A percentile compares a stretch with the other conserved stretches of the same genome.
Conservation (phyloP, 805 yeast species). For the Candida odintsovae region DNA sequence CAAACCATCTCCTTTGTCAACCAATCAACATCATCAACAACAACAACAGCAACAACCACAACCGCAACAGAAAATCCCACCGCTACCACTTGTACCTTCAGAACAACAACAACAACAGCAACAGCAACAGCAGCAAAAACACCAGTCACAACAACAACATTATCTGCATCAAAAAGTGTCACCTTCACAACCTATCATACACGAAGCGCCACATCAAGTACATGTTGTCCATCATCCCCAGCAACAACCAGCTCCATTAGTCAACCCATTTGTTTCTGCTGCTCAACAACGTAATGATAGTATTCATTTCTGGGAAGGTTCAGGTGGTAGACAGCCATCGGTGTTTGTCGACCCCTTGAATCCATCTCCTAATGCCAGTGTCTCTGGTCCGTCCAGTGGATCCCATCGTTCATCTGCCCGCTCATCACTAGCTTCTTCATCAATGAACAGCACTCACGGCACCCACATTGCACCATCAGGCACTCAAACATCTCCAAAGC, state of each 20-base stretch:
- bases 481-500: not conserved
- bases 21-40: not conserved
- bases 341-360: conserved; percentile 23
- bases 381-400: conserved; percentile 4
- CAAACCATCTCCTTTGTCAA: conserved; percentile 3
- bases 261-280: conserved; percentile 9
- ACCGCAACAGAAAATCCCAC: not conserved
- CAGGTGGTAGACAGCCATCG: conserved; percentile 21
- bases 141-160: too few species aligned
- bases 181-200: not conserved
- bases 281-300: conserved; percentile 13
- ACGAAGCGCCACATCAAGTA: not conserved
- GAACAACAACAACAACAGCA: not conserved
- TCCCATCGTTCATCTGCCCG: conserved; percentile 6
- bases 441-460: conserved; percentile 1
- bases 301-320: conserved; percentile 22
- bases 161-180: conserved; percentile 4
- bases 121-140: conserved; percentile 10
- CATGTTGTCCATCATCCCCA: not conserved
- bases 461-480: conserved; percentile 5
- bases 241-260: conserved; percentile 1
- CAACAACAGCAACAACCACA: not conserved
- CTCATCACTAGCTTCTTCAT: not conserved
- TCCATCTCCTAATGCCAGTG: conserved; percentile 7
- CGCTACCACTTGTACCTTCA: too few species aligned